A percentile compares a stretch with the other conserved stretches of the same genome.
Evolutionary conservation across 352 stramenopile species (phyloP).

Genomic region (Pythium brachiatum): DNA sequence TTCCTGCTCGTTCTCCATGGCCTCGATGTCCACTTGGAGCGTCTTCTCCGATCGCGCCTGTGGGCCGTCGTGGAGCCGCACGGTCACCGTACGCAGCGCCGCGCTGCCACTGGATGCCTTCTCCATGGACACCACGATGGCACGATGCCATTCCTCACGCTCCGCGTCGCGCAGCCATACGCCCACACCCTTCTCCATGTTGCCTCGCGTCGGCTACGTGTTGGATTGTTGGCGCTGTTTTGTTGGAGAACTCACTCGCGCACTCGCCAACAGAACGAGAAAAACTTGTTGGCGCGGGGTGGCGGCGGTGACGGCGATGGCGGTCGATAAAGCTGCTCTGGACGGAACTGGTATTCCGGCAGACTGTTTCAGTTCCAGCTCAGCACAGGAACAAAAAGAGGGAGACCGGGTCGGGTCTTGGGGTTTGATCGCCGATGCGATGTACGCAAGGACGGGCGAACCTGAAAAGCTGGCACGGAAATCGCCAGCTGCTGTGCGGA

Average conservation of each 20-base stretch:
- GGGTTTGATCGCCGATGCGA: neutral
- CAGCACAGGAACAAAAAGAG: neutral
- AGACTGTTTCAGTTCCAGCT: too few species aligned
- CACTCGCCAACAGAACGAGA: neutral
- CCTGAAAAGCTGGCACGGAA: neutral
- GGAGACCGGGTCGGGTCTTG: neutral
- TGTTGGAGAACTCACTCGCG: too few species aligned
- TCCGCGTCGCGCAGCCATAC: slow-evolving; percentile 72
- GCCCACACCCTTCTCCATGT: slow-evolving; percentile 79
- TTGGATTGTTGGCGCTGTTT: slow-evolving; percentile 5
- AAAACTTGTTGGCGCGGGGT: neutral
- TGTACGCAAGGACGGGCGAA: slow-evolving; percentile 1
- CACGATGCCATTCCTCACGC: slow-evolving; percentile 68
- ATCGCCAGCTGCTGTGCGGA: neutral
- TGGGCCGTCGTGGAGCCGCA: slow-evolving; percentile 56
- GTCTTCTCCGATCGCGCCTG: slow-evolving; percentile 44
- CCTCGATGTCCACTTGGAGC: slow-evolving; percentile 49
- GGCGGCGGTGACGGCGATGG: too few species aligned
- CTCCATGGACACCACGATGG: slow-evolving; percentile 48
- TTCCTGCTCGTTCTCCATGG: slow-evolving; percentile 64
- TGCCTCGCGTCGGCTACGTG: slow-evolving; percentile 13
- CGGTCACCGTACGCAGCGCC: slow-evolving; percentile 36
- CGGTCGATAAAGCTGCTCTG: neutral
- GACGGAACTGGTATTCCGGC: neutral
- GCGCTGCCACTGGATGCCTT: slow-evolving; percentile 6